Evolutionary conservation across 2,329 filamentous ascomycete species (phyloP).

Genomic region (Metarhizium humberi): DNA sequence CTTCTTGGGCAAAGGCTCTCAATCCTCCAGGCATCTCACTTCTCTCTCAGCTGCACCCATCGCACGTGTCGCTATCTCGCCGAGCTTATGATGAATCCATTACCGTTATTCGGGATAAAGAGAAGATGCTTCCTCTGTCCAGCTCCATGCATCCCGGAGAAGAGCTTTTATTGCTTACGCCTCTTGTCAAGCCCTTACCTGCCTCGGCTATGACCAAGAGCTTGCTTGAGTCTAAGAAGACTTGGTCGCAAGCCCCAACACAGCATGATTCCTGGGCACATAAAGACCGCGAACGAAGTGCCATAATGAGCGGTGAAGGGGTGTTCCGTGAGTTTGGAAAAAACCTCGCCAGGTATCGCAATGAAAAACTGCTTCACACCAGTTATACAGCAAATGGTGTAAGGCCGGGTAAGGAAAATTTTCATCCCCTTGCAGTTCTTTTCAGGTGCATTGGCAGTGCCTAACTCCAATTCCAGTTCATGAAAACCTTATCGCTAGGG

Average conservation of each 20-base stretch:
- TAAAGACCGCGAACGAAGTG: constrained; percentile 44
- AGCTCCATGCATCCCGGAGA: constrained; percentile 75
- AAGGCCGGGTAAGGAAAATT: constrained; percentile 47
- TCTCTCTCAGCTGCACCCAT: constrained; percentile 71
- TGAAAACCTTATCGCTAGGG: constrained; percentile 82
- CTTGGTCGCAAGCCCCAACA: constrained; percentile 22
- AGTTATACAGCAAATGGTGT: constrained; percentile 94
- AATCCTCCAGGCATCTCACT: constrained; percentile 72
- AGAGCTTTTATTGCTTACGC: constrained; percentile 81
- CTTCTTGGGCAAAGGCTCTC: constrained; percentile 85
- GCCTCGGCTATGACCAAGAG: constrained; percentile 76
- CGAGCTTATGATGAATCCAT: constrained; percentile 89
- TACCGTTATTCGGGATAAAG: constrained; percentile 83
- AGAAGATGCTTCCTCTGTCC: constrained; percentile 72
- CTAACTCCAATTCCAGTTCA: constrained; percentile 46
- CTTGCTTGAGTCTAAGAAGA: constrained; percentile 45
- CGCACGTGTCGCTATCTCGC: constrained; percentile 71
- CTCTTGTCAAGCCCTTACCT: constrained; percentile 83
- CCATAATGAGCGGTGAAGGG: constrained; percentile 83
- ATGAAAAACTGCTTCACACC: constrained; percentile 81
- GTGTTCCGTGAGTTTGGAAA: constrained; percentile 86
- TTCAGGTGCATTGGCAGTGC: not conserved
- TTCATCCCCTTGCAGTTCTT: not conserved
- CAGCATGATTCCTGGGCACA: constrained; percentile 48
- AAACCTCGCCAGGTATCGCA: constrained; percentile 75